Evolutionary conservation across 768 basidiomycete species (phyloP).

Genomic region (Tricholoma sp.): DNA sequence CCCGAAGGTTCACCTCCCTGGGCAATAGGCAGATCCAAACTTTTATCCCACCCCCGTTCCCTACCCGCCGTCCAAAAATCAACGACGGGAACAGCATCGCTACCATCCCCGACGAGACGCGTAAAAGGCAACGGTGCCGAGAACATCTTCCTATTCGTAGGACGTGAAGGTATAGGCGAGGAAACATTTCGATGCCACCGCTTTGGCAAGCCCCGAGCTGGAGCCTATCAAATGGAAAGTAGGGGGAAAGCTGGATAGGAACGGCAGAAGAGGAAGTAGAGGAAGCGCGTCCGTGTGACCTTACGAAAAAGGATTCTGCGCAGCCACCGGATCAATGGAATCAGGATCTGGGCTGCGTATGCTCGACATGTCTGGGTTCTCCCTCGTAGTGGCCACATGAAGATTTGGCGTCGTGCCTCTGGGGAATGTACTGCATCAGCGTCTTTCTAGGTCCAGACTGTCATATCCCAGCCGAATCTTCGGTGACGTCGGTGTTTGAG

Average conservation of each 20-base stretch:
- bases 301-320: background rate
- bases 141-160: conserved; percentile 2
- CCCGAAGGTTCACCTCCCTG: background rate
- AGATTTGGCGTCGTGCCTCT: background rate
- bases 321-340: background rate
- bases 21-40: no score
- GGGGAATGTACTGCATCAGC: background rate
- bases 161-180: background rate
- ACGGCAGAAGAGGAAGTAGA: conserved; percentile 27
- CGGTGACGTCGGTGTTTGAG: background rate
- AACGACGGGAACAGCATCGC: conserved; percentile 4
- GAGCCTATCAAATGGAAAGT: background rate
- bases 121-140: conserved; percentile 5
- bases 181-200: background rate
- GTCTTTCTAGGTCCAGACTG: background rate
- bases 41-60: background rate
- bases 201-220: conserved; percentile 2
- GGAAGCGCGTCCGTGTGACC: background rate
- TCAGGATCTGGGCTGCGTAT: background rate
- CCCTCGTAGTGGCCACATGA: background rate
- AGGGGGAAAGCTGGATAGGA: conserved; percentile 48
- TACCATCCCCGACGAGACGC: background rate
- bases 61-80: conserved; percentile 7
- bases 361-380: background rate
- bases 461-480: background rate